Evolutionary conservation across 129 eudicot genomes (phyloP).

Genomic region (Escallonia rubra): DNA sequence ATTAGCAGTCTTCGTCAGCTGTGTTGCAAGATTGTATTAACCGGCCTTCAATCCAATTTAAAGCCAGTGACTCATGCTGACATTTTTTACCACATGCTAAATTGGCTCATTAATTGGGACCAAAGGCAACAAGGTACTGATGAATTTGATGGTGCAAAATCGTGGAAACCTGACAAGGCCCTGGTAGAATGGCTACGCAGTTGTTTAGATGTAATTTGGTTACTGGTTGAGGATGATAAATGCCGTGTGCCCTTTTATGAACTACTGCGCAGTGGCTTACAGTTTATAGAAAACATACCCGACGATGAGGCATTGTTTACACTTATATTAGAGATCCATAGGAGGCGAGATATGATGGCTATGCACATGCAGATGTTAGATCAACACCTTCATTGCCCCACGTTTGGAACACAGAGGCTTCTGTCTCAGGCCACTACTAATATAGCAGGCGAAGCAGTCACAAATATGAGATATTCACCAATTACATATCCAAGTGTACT

Average conservation of each 20-base stretch:
- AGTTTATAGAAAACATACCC: conserved; percentile 80
- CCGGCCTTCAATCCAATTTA: conserved; percentile 61
- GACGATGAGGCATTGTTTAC: conserved; percentile 96
- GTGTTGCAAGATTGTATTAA: conserved; percentile 84
- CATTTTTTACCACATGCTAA: conserved; percentile 76
- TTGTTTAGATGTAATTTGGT: conserved; percentile 91
- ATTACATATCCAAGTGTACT: conserved; percentile 98
- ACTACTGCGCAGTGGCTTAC: conserved; percentile 79
- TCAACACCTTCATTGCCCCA: conserved; percentile 95
- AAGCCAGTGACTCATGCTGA: conserved; percentile 91
- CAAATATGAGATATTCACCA: conserved; percentile 85
- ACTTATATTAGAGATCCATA: conserved; percentile 87
- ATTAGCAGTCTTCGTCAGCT: conserved; percentile 86
- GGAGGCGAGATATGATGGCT: conserved; percentile 96
- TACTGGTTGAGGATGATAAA: conserved; percentile 80
- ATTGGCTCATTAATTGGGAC: conserved; percentile 92
- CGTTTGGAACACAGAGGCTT: conserved; percentile 87
- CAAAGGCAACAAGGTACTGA: conserved; percentile 74
- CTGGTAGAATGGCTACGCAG: conserved; percentile 84
- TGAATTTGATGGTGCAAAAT: conserved; percentile 59
- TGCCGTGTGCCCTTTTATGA: conserved; percentile 97
- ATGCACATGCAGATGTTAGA: conserved; percentile 98
- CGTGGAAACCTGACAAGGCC: conserved; percentile 74
- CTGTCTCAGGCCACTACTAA: conserved; percentile 65
- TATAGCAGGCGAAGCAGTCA: conserved; percentile 60